Base-by-base conservation (phyloP, 129 eudicot species). In the Kitagawia praeruptora region DNA sequence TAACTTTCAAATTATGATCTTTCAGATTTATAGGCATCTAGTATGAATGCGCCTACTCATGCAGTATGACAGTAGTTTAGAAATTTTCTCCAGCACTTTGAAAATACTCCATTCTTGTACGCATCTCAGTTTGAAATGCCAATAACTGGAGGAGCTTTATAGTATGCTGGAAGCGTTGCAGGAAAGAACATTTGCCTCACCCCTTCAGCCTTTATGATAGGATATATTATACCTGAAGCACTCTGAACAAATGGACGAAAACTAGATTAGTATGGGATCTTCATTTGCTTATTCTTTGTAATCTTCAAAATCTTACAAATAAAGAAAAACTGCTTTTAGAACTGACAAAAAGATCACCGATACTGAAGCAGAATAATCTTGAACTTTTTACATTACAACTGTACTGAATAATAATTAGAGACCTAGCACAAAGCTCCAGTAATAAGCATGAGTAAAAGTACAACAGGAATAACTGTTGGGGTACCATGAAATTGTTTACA, bases 151-250 rank as follows among this genome's bases (percentile, higher is more conserved):
- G 85, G 85, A 77, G 83, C 81, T 63, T 86, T 83, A 40, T 87
- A 84, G 79, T 86, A 87, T 34, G 91, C 88, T 42, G 87, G 91
- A 56, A 85, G 37, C 66, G 85, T 87, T 72, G 91, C 91, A 34
- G 92, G 96, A 73, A 90, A 88, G 77, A 90, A 90, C 90, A 87
- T 86, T 83, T 90, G 90, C 87, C 96, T 84, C n/a, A 84, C 84
- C 77, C 96, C 96, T 86, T 90, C 92, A 2, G 88, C 93, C 77
- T 85, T 85, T 39, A 87, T 87, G 16, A 89, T 89, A 18, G 93
- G 93, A 77, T 87, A 84, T 3, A 90, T 88, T 58, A 90, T 90
- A 31, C 89, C 92, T 15, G 84, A 80, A 79, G 92, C 96, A 77
- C 85, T 85, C 96, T 90, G 86, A 77, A 74, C 63, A 53, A 31